Base-by-base conservation (phyloP, 1,284 basidiomycete genomes). In the Ceratobasidium sp. region DNA sequence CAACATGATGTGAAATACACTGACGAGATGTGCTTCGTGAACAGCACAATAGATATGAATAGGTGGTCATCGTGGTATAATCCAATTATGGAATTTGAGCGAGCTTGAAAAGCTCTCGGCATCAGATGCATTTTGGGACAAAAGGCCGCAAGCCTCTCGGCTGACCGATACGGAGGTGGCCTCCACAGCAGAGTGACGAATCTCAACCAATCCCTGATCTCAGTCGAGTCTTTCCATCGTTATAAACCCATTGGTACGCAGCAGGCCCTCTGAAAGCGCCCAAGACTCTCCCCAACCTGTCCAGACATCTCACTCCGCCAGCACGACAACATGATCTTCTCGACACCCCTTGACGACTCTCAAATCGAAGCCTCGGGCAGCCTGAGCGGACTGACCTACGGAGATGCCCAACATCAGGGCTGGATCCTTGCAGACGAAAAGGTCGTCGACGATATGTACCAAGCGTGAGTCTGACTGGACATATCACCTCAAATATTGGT, bases 381-480 rank as follows among this genome's bases (percentile, higher is more conserved):
- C 33, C 44, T 77, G 40, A 59, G 66, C 57, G 54, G 56, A 12
- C 61, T 70, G 42, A 46, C 33, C 17, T 62, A 70, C 26, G 68
- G 68, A 15, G 65, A 62, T 23, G 33, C 54, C 17, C 40, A 40
- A n/a, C 61, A 44, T 56, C 81, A 82, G 78, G 79, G 79, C 44
- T 84, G 83, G 83, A 80, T 84, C 20, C 81, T 84, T 2, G 80
- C 79, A 46, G 83, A 84, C 74, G 79, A 82, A 67, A 77, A 80
- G 40, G 81, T 81, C 44, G 83, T 85, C 67, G 81, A 83, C 77
- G 84, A 84, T 69, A 84, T 85, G 80, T 82, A 83, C 69, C 80
- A 79, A 68, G 84, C 84, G n/a, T 85, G 82, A 76, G 81, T 78
- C 28, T 20, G 38, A 59, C 38, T 33, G 44, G 42, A 5, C 48